Evolutionary conservation across 345 rosid genomes (phyloP).

Genomic region (Eucalyptus fibrosa): DNA sequence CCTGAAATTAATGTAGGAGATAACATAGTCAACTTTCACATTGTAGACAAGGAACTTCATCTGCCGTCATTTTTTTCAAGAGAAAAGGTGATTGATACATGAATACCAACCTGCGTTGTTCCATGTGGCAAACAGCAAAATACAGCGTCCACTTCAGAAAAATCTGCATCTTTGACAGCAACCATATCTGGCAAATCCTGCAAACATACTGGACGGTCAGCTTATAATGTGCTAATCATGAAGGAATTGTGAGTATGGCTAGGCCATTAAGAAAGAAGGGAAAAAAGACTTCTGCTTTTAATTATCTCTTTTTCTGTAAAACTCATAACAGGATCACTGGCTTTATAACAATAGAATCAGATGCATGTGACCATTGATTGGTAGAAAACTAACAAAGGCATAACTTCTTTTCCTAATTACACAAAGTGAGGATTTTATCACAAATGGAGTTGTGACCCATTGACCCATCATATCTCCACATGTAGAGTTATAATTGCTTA

Average conservation of each 20-base stretch:
- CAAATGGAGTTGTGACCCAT: background rate
- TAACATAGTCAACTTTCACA: background rate
- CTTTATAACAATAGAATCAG: background rate
- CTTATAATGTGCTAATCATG: background rate
- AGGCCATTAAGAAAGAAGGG: background rate
- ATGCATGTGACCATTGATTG: background rate
- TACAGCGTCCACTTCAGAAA: constrained; percentile 76
- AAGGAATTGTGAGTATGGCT: background rate
- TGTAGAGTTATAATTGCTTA: background rate
- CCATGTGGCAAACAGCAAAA: constrained; percentile 98
- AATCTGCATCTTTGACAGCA: constrained; percentile 71
- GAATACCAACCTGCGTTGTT: constrained; percentile 61
- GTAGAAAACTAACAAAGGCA: background rate
- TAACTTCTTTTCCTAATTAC: background rate
- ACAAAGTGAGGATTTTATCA: background rate
- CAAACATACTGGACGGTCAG: background rate
- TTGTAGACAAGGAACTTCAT: background rate
- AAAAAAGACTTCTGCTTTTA: background rate
- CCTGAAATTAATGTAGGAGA: constrained; percentile 23
- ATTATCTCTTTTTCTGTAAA: background rate
- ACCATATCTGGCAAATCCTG: constrained; percentile 79
- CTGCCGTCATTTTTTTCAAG: background rate
- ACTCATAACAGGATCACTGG: background rate
- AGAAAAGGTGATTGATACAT: background rate
- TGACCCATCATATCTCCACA: background rate